Evolutionary conservation across 2,329 filamentous ascomycete species (phyloP), one percentile per base, ranked within the genome.

Genomic region (Pezicula rhizophila): DNA sequence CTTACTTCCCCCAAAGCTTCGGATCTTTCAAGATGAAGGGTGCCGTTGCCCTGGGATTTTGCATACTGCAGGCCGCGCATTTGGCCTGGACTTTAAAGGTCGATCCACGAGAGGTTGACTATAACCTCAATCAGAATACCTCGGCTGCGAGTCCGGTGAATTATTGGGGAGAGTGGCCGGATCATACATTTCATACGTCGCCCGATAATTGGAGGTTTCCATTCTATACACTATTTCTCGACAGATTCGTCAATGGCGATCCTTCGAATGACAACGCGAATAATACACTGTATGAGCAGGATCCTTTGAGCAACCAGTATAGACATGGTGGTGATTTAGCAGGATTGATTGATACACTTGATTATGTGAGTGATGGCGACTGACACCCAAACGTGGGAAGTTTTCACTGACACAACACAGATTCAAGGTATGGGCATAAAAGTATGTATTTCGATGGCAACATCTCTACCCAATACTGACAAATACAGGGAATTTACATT

Each of bases 211-310:
- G 43, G 43, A 17, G 43, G 18, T 35, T 45, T 23, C 81, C 82
- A 0, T 79, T 83, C 59, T 85, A 85, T 61, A 82, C 78, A 12
- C 66, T 84, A 39, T 82, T 83, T 58, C 65, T 83, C 11, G 80
- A 85, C 61, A 70, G 78, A 49, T 84, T 78, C 57, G 79, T 82
- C 40, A 83, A 85, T 57, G 80, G 80, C 15, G 76, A 85, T 56
- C 80, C 80, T 6, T 70, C 70, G 2, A 85, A 85, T 59, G 80
- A 85, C 60, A 75, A 83, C 57, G 73, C 74, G 39, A 84, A 84
- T 60, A 74, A 70, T 6, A 82, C 79, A 1, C 52, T 70, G 4
- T 84, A 76, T 63, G 80, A 84, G 56, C 77, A 80, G 61, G 80
- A 84, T 57, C 64, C 74, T 48, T 71, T 70, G 54, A 39, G 40